Conservation (phyloP, 352 stramenopile species). For the Pythium plurisporium region DNA sequence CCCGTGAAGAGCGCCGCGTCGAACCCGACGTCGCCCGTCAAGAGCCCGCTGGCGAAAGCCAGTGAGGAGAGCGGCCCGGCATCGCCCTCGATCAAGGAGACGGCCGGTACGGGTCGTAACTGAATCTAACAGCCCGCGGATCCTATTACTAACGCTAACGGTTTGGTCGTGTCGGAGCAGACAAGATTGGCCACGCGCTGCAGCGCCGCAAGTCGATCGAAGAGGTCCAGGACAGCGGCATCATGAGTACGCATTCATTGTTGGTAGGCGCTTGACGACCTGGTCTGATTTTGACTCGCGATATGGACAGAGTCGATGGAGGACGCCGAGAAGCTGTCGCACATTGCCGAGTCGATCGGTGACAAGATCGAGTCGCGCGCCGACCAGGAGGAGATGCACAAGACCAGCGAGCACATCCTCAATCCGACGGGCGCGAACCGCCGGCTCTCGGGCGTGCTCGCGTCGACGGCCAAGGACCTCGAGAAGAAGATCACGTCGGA, state of each 20-base stretch:
- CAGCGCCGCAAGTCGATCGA: conserved; percentile 45
- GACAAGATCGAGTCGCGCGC: conserved; percentile 45
- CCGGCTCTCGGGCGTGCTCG: conserved; percentile 33
- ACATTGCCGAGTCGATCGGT: conserved; percentile 34
- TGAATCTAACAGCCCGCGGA: not conserved
- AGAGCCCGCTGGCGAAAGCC: conserved; percentile 22
- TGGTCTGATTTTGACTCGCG: not conserved
- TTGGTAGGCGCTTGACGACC: not conserved
- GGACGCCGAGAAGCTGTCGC: conserved; percentile 35
- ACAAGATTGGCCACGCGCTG: conserved; percentile 34
- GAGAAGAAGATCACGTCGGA: conserved; percentile 52
- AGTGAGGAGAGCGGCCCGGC: conserved; percentile 10
- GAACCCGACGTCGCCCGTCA: conserved; percentile 26
- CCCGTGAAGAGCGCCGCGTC: conserved; percentile 24
- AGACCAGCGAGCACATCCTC: conserved; percentile 45
- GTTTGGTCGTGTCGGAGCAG: conserved; percentile 11
- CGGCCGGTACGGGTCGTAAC: conserved; percentile 16
- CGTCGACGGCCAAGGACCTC: conserved; percentile 40
- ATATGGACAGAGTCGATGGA: conserved; percentile 27
- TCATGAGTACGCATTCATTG: conserved; percentile 28
- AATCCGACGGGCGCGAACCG: conserved; percentile 40
- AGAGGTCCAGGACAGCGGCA: conserved; percentile 41
- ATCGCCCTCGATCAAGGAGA: conserved; percentile 30
- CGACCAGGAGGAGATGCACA: conserved; percentile 46
- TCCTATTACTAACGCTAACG: not conserved